A percentile compares a stretch with the other conserved stretches of the same genome.
Evolutionary conservation across 179 eudicot genomes (phyloP).

Genomic region (Corrigiola litoralis): DNA sequence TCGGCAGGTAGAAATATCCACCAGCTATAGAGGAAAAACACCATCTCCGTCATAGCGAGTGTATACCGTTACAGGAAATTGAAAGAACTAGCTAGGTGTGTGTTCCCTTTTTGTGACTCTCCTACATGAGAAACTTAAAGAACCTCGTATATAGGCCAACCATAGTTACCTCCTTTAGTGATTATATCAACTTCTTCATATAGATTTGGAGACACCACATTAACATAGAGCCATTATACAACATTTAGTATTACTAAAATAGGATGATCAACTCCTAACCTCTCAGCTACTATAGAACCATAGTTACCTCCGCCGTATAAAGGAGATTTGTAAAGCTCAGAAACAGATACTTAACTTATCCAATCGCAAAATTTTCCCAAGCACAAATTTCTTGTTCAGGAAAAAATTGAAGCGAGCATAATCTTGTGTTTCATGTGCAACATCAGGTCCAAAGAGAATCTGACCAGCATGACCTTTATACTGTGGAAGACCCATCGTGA

Average conservation of each 20-base stretch:
- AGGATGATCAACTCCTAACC: no score
- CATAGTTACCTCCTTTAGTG: conserved; percentile 22
- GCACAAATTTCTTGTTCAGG: conserved; percentile 20
- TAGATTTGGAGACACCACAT: neutral
- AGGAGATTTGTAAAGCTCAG: no score
- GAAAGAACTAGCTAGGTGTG: neutral
- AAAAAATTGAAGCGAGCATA: conserved; percentile 2
- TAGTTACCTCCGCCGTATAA: no score
- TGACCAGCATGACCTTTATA: conserved; percentile 20
- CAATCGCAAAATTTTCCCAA: conserved; percentile 22
- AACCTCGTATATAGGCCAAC: conserved; percentile 27
- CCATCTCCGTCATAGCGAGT: no score
- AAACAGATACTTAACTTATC: conserved; percentile 20
- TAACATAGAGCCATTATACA: no score
- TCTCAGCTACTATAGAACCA: no score
- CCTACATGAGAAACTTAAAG: conserved; percentile 5
- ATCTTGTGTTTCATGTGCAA: neutral
- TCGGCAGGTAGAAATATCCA: no score
- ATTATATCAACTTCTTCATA: conserved; percentile 22
- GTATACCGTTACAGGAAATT: conserved; percentile 25
- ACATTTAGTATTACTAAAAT: no score
- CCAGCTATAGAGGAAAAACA: no score
- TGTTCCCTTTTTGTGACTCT: conserved; percentile 1
- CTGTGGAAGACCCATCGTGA: conserved; percentile 22
- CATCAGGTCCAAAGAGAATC: conserved; percentile 25